Percentiles rank a stretch among this genome's conserved stretches.
Evolutionary conservation across 163 green algal genomes (phyloP).

Genomic region (Trebouxia gelatinosa): DNA sequence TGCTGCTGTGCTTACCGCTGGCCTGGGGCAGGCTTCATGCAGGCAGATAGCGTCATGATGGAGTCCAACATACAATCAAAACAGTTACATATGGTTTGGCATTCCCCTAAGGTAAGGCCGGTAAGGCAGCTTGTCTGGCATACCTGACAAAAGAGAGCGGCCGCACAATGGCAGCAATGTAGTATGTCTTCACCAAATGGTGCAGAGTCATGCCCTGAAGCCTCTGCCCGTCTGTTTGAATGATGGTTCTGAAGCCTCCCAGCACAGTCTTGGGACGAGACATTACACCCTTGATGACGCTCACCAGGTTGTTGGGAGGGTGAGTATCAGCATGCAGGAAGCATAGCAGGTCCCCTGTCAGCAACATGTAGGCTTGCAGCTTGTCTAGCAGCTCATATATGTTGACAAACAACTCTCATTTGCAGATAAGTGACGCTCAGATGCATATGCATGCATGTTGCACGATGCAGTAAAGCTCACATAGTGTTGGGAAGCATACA

Average conservation of each 20-base stretch:
- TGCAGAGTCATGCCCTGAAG: conserved; percentile 57
- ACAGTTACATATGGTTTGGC: too few species aligned
- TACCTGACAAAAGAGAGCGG: conserved; percentile 54
- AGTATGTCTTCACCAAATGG: conserved; percentile 70
- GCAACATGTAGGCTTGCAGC: too few species aligned
- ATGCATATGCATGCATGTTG: not conserved
- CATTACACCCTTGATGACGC: conserved; percentile 43
- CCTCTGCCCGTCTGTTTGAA: conserved; percentile 44
- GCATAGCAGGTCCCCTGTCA: conserved; percentile 24
- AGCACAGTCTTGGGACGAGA: conserved; percentile 44
- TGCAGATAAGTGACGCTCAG: not conserved
- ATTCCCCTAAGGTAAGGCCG: too few species aligned
- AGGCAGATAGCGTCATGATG: too few species aligned
- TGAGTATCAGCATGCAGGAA: conserved; percentile 72
- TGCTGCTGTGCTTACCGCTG: too few species aligned
- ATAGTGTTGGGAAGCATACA: not conserved
- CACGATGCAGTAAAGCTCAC: not conserved
- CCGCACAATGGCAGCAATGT: conserved; percentile 50
- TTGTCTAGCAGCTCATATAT: not conserved
- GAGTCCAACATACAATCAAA: too few species aligned
- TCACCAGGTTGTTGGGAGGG: conserved; percentile 53
- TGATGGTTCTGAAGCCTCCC: conserved; percentile 65
- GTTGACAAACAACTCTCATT: not conserved
- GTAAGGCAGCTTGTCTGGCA: too few species aligned
- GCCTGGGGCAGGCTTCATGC: too few species aligned